A percentile compares a stretch with the other conserved stretches of the same genome.
These are phyloP conservation scores for Phytopythium kandeliae DNA, from an alignment of 352 stramenopile species.

Conservation along the genomic window DNA sequence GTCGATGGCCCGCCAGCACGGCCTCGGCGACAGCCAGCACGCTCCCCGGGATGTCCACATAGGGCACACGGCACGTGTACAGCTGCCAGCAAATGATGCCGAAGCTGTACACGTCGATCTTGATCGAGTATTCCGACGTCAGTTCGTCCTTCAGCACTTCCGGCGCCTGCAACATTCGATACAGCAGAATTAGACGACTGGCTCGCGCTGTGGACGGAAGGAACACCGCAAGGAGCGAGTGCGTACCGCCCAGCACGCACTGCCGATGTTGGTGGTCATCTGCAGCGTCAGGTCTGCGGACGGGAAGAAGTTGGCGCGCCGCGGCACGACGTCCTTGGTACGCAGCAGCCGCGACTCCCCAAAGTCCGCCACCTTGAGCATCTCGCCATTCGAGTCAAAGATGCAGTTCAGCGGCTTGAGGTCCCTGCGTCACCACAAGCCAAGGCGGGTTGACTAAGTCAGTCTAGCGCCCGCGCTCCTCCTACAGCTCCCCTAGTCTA, in stretches of 20 bases:
- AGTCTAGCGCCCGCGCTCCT: too few species aligned
- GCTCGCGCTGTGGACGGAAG: too few species aligned
- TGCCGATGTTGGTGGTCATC: conserved; percentile 83
- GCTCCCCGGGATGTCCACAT: conserved; percentile 72
- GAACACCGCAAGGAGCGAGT: neutral
- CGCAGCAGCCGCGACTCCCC: conserved; percentile 66
- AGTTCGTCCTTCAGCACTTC: conserved; percentile 70
- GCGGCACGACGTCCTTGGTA: conserved; percentile 48
- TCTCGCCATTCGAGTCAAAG: conserved; percentile 68
- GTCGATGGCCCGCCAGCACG: conserved; percentile 56
- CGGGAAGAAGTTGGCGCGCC: conserved; percentile 50
- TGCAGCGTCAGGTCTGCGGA: conserved; percentile 59
- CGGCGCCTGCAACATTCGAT: conserved; percentile 20
- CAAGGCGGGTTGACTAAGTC: too few species aligned
- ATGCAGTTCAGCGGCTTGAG: conserved; percentile 81
- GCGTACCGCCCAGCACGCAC: conserved; percentile 64
- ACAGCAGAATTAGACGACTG: neutral
- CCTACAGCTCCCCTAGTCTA: neutral
- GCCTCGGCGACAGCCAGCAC: conserved; percentile 69
- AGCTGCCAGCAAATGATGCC: conserved; percentile 84
- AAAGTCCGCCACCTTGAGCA: conserved; percentile 81
- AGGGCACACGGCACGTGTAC: conserved; percentile 65
- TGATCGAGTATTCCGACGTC: conserved; percentile 69
- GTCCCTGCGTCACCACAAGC: conserved; percentile 34
- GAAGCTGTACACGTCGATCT: conserved; percentile 85